Evolutionary conservation across 108 stramenopile species (phyloP), one percentile per base, ranked within the genome.

Genomic region (Poteriospumella lacustris): DNA sequence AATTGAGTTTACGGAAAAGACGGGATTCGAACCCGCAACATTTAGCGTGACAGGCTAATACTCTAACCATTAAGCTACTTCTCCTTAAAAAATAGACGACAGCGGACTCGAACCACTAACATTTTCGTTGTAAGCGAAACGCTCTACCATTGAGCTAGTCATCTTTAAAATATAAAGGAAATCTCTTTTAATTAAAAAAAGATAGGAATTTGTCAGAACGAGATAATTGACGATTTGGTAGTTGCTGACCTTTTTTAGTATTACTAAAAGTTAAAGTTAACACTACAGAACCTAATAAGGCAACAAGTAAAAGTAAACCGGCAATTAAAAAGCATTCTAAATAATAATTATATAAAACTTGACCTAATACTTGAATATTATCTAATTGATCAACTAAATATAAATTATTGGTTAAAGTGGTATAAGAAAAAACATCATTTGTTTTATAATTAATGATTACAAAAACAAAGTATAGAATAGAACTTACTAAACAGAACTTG

Each of bases 31-130:
- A 64, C 60, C 60, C 60, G 60, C 60, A 33, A 64, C 60, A 64
- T 64, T 64, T 64, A 64, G 60, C 60, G 60, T 64, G 60, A 64
- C 60, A 64, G 60, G 60, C 60, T 64, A 64, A 64, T 64, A 64
- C 60, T 64, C 60, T 64, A 64, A 64, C 60, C 60, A 33, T 33
- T 64, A 33, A 64, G 60, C 60, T 64, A 64, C 31, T 64, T 64
- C 60, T 33, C 31, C 60, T 52, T 52, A 52, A 52, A 52, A 52
- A 52, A 64, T 64, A 64, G 60, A 33, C 31, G 31, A 64, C 60
- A 33, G 60, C 60, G 60, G 60, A 64, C 60, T 64, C 60, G 60
- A 64, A 64, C 60, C 60, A 64, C 60, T 33, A 64, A 64, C 60
- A 19, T 64, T 33, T 64, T 64, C 60, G 60, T 64, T 64, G 60